Conservation (phyloP, 495 filamentous ascomycete species). For the Pseudomonodictys pantanalensis region DNA sequence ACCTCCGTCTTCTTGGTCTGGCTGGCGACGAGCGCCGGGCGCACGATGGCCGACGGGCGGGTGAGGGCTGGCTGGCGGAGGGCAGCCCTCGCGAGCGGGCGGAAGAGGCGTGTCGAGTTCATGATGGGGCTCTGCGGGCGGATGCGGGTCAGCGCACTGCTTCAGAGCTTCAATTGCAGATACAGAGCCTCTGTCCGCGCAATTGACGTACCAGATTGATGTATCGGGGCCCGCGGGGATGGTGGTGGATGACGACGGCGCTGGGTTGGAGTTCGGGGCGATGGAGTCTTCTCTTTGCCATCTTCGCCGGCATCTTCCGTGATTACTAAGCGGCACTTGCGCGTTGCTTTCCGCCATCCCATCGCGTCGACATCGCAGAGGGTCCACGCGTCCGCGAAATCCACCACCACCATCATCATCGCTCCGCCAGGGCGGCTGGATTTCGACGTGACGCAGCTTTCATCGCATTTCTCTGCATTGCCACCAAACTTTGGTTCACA, state of each 20-base stretch:
- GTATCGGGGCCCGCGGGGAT: slow-evolving; percentile 21
- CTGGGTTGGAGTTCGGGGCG: slow-evolving; percentile 16
- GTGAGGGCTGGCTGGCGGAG: slow-evolving; percentile 29
- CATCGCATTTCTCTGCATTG: too few species aligned
- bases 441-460: too few species aligned
- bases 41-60: slow-evolving; percentile 22
- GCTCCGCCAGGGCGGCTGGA: too few species aligned
- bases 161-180: slow-evolving; percentile 15
- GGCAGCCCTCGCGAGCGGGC: slow-evolving; percentile 31
- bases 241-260: slow-evolving; percentile 17
- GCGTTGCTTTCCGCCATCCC: too few species aligned
- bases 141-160: slow-evolving; percentile 11
- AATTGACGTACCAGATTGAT: slow-evolving; percentile 28
- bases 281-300: too few species aligned
- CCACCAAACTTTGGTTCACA: too few species aligned
- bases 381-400: too few species aligned
- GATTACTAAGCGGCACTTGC: too few species aligned
- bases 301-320: too few species aligned
- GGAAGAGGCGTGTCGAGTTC: slow-evolving; percentile 36
- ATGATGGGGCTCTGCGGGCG: slow-evolving; percentile 29
- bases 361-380: too few species aligned
- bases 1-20: slow-evolving; percentile 25
- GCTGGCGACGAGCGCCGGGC: slow-evolving; percentile 23
- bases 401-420: too few species aligned
- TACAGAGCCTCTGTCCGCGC: not conserved